Evolutionary conservation across 805 yeast species (phyloP), one percentile per base, ranked within the genome.

Genomic region (Candida berthetii): DNA sequence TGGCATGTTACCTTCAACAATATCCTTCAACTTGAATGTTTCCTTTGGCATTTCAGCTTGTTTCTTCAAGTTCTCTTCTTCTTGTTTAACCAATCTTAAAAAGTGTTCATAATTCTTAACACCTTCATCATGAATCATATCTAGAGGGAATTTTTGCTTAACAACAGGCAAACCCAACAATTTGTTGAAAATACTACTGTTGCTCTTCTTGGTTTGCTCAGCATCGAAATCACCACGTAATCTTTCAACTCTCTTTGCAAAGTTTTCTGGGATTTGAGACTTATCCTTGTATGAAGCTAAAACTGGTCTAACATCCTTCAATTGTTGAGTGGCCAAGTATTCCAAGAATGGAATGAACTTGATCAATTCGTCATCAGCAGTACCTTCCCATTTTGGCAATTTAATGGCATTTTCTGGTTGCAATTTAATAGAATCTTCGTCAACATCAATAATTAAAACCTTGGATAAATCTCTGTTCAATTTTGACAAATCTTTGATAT

Each of bases 381-480:
- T 68, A 49, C 99, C 99, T 41, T 73, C 76, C 99, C 99, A 93
- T 47, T 84, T 79, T 49, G 79, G 72, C 63, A 88, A 66, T 45
- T 87, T 80, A 48, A 93, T 77, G n/a, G 96, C 91, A 63, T 93
- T 93, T 54, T 90, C 96, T 3, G 96, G 96, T 69, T 91, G 97
- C 63, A 86, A 62, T 35, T 83, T 72, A 56, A 77, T 82, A 32
- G 85, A 72, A 35, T 81, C 85, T 35, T 78, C 79, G 53, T 83
- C 80, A 33, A 84, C 79, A 59, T 95, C 99, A 45, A 93, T 66
- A 44, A 85, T 76, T 42, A 95, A 66, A 42, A 88, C 79, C 66
- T 89, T 91, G 37, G 76, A 74, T 54, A 88, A 68, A 58, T 90
- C 97, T 69, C 99, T 85, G 72, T 93, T 91, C 74, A 93, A 70